Evolutionary conservation across 495 filamentous ascomycete species (phyloP).

Genomic region (Xanthoparmelia taractica): DNA sequence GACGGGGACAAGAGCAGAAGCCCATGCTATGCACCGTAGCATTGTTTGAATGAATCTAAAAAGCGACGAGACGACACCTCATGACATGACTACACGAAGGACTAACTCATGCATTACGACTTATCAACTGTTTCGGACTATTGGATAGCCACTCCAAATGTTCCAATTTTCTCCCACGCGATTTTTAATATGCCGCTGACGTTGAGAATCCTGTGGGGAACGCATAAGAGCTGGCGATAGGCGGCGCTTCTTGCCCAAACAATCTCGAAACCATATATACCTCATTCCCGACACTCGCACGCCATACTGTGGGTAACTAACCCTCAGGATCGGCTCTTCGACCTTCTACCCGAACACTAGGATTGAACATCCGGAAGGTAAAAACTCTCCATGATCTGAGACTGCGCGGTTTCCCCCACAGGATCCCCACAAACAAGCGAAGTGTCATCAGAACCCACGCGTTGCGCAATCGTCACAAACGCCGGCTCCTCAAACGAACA

Average conservation of each 20-base stretch:
- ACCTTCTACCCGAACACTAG: neutral
- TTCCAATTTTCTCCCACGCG: neutral
- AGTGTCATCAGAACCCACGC: neutral
- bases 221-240: neutral
- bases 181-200: neutral
- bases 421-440: neutral
- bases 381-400: neutral
- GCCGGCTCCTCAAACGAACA: neutral
- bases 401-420: neutral
- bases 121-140: neutral
- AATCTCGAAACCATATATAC: neutral
- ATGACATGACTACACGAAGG: neutral
- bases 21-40: neutral
- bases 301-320: neutral
- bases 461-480: neutral
- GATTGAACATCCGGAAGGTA: neutral
- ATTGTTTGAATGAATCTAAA: neutral
- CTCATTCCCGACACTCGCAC: neutral
- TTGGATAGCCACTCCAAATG: neutral
- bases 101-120: neutral
- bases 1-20: neutral
- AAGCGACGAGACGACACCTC: neutral
- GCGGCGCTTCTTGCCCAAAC: conserved; percentile 2
- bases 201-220: neutral
- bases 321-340: neutral